Evolutionary conservation across 2,329 filamentous ascomycete species (phyloP).

Genomic region (Onygenales sp.): DNA sequence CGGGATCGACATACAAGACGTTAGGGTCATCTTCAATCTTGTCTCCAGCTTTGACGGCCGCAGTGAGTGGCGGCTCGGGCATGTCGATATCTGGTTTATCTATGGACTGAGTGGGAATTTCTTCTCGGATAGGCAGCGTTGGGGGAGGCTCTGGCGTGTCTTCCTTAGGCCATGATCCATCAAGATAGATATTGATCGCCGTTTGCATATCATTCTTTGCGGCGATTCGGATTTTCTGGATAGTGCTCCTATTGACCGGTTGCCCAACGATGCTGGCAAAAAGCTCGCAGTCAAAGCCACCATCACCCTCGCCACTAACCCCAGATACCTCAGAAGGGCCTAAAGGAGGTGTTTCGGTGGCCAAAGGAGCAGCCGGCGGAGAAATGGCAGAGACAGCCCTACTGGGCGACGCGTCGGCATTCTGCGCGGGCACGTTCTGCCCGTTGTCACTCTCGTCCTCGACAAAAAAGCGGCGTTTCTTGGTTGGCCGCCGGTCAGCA

Average conservation of each 20-base stretch:
- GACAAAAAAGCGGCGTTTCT: slow-evolving; percentile 55
- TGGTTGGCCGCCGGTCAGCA: slow-evolving; percentile 45
- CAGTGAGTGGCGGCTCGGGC: not conserved
- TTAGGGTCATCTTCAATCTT: not conserved
- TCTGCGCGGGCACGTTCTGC: not conserved
- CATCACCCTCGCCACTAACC: not conserved
- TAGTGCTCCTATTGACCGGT: slow-evolving; percentile 32
- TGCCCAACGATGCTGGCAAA: slow-evolving; percentile 52
- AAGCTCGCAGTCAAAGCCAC: slow-evolving; percentile 44
- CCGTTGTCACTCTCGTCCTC: slow-evolving; percentile 31
- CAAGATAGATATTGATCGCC: slow-evolving; percentile 56
- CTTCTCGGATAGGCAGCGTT: not conserved
- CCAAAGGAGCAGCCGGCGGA: not conserved
- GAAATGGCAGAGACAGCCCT: not conserved
- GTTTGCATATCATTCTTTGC: slow-evolving; percentile 47
- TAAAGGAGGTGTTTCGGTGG: not conserved
- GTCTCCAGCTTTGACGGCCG: not conserved
- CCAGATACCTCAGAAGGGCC: not conserved
- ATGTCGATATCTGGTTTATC: not conserved
- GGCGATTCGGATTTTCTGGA: slow-evolving; percentile 39
- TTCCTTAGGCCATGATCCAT: slow-evolving; percentile 50
- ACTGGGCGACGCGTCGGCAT: slow-evolving; percentile 4
- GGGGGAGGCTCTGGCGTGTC: slow-evolving; percentile 1
- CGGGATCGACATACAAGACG: slow-evolving; percentile 27
- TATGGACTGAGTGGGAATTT: not conserved